Percentiles rank a stretch among this genome's conserved stretches.
Conservation (phyloP, 2,329 filamentous ascomycete species). For the Fusarium sp. region DNA sequence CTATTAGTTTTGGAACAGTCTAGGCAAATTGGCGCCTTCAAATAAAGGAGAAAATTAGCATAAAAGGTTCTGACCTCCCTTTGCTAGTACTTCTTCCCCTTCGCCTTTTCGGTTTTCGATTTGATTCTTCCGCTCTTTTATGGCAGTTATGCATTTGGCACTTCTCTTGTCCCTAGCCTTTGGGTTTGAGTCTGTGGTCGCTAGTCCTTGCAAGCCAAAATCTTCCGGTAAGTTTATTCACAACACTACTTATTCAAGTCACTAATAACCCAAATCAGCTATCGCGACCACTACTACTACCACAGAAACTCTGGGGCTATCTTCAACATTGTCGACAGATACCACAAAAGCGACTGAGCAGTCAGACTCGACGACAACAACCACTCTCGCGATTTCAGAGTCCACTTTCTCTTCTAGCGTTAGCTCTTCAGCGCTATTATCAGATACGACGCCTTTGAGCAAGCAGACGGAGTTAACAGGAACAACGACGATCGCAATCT, state of each 20-base stretch:
- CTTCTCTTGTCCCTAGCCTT: neutral
- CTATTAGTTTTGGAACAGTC: neutral
- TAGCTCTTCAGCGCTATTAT: neutral
- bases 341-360: neutral
- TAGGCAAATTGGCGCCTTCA: neutral
- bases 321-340: neutral
- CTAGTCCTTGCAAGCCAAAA: neutral
- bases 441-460: neutral
- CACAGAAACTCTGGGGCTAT: neutral
- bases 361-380: neutral
- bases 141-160: neutral
- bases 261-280: neutral
- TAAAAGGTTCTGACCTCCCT: neutral
- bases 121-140: neutral
- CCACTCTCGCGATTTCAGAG: neutral
- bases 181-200: neutral
- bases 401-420: neutral
- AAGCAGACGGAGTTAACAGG: neutral
- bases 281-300: neutral
- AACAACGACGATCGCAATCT: neutral
- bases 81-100: neutral
- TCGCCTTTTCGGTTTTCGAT: neutral
- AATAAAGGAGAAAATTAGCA: neutral
- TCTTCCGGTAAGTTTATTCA: fast-evolving
- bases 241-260: too few relatives aligned